phyloP scores from a whole-genome alignment of 2,329 filamentous ascomycete genomes.

The Neofusicoccum kwambonambiense region DNA sequence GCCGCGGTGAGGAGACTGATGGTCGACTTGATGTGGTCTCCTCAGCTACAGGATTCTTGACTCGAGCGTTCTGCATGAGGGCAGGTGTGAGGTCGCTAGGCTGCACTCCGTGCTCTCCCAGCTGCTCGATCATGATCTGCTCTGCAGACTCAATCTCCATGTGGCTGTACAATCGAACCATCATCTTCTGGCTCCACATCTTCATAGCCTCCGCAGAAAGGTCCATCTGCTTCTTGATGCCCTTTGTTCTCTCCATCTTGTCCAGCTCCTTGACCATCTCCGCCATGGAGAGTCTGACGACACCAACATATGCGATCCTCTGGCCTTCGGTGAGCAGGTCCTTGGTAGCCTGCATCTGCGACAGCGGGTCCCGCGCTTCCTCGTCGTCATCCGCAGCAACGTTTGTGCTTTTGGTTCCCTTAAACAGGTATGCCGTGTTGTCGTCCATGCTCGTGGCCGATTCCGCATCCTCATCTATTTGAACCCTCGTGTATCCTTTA shows the following conservation, averaged over 20 bases:
- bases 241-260: constrained; percentile 59
- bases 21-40: constrained; percentile 35
- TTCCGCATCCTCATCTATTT: constrained; percentile 90
- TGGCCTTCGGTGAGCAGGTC: constrained; percentile 93
- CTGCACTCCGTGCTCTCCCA: constrained; percentile 86
- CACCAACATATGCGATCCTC: constrained; percentile 90
- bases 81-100: constrained; percentile 79
- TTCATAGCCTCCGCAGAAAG: constrained; percentile 73
- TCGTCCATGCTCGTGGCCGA: constrained; percentile 97
- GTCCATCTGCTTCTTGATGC: constrained; percentile 69
- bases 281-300: constrained; percentile 78
- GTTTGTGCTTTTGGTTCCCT: constrained; percentile 52
- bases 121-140: constrained; percentile 98
- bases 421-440: constrained; percentile 91
- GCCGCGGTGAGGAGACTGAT: constrained; percentile 34
- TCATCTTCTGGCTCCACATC: constrained; percentile 99
- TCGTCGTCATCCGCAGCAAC: constrained; percentile 69
- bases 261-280: constrained; percentile 72
- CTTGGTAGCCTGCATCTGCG: constrained; percentile 94
- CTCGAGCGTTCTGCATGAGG: constrained; percentile 86
- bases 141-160: constrained; percentile 93
- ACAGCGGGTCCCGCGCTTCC: constrained; percentile 72
- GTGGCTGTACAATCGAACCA: constrained; percentile 88
- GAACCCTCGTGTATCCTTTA: constrained; percentile 93
- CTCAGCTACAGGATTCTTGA: constrained; percentile 85